Evolutionary conservation across 768 basidiomycete species (phyloP).

Genomic region (Pleurotus salmoneostramineus): DNA sequence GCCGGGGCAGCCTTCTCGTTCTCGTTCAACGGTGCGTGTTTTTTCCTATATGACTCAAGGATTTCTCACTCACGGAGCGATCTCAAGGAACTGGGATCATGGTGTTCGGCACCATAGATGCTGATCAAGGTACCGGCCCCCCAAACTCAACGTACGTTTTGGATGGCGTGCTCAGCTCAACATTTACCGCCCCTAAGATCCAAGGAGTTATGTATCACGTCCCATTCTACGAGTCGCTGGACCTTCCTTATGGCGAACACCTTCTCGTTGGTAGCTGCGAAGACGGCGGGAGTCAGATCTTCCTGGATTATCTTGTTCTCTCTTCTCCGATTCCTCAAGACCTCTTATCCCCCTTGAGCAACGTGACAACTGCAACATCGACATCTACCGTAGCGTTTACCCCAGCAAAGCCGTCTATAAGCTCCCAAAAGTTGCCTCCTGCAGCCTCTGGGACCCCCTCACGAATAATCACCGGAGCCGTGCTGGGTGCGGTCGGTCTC

Average conservation of each 20-base stretch:
- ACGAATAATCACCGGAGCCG: too few species aligned
- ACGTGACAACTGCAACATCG: neutral
- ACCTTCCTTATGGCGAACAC: neutral
- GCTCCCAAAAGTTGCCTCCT: too few species aligned
- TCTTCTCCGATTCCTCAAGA: neutral
- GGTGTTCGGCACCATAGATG: conserved; percentile 12
- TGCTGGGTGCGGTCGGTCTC: too few species aligned
- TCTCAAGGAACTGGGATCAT: conserved; percentile 14
- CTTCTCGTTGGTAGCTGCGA: neutral
- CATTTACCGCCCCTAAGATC: conserved; percentile 1
- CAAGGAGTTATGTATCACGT: neutral
- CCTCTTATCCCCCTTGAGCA: neutral
- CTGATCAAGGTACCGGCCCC: neutral
- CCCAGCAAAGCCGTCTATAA: neutral
- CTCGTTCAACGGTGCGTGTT: conserved; percentile 12
- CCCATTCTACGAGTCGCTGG: neutral
- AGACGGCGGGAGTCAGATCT: neutral
- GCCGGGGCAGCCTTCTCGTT: conserved; percentile 11
- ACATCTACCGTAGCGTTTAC: neutral
- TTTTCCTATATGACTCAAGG: neutral
- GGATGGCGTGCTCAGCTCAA: conserved; percentile 7
- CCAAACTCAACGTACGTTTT: conserved; percentile 12
- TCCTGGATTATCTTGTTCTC: neutral
- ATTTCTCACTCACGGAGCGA: neutral
- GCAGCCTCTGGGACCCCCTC: too few species aligned